Percentiles rank a stretch among this genome's conserved stretches.
Evolutionary conservation across 2,329 filamentous ascomycete genomes (phyloP).

Genomic region (Aplosporella prunicola): DNA sequence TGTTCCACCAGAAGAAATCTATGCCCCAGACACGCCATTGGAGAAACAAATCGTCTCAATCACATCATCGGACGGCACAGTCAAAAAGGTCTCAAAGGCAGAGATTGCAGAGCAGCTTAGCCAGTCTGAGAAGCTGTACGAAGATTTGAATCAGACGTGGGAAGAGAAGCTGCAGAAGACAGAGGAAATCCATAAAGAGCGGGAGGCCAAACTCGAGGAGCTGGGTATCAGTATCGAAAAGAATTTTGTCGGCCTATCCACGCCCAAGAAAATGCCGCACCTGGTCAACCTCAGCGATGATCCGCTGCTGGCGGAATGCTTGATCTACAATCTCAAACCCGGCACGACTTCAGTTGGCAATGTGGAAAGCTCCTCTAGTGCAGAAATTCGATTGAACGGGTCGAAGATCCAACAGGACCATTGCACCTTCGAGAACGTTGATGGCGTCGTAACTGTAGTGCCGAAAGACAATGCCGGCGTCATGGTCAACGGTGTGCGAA

Average conservation of each 20-base stretch:
- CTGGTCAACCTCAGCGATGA: conserved; percentile 80
- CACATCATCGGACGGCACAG: conserved; percentile 68
- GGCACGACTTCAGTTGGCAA: conserved; percentile 92
- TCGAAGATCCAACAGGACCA: conserved; percentile 88
- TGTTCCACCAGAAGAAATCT: conserved; percentile 65
- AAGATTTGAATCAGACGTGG: conserved; percentile 97
- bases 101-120: conserved; percentile 95
- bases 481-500: conserved; percentile 93
- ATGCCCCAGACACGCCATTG: conserved; percentile 81
- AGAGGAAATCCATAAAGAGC: conserved; percentile 94
- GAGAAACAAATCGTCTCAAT: conserved; percentile 97
- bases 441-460: conserved; percentile 85
- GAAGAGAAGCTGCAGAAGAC: conserved; percentile 93
- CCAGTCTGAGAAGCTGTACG: conserved; percentile 92
- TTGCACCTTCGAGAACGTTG: conserved; percentile 86
- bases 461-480: conserved; percentile 88
- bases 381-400: conserved; percentile 88
- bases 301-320: conserved; percentile 84
- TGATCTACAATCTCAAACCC: conserved; percentile 97
- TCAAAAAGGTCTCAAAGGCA: conserved; percentile 96
- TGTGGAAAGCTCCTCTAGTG: conserved; percentile 71
- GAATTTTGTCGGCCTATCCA: conserved; percentile 88
- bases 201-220: conserved; percentile 89
- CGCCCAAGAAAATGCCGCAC: conserved; percentile 98
- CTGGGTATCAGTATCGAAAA: conserved; percentile 98